Evolutionary conservation across 345 rosid genomes (phyloP), one percentile per base, ranked within the genome.

Genomic region (Clarkia xantiana): DNA sequence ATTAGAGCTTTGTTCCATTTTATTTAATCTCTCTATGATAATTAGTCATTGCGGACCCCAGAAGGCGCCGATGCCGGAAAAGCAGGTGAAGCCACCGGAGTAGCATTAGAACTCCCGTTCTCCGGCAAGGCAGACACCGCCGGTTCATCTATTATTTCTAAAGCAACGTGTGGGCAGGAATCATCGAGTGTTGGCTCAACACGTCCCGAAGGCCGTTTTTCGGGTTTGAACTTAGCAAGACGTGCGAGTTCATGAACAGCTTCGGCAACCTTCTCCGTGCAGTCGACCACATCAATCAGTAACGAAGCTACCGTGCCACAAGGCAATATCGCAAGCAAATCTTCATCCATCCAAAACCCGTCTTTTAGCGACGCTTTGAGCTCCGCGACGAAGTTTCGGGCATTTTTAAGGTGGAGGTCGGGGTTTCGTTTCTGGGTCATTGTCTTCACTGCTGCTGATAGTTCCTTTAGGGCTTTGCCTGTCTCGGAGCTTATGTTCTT

Each of bases 401-500:
- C 67, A 14, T 54, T 62, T 1, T 43, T 56, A 18, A 60, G 45
- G 49, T 61, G 72, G 19, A 10, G 1, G 15, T 45, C 4, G 0
- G 14, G 19, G 2, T 47, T 29, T 7, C 68, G 42, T 40, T 69
- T 42, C 9, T 0, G 40, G 1, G 10, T 45, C 72, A 76, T 73
- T 20, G 18, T 63, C 25, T 34, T 59, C 8, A 67, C 29, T 6
- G 65, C 38, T 5, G 47, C 49, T 6, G 68, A 57, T 13, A 75
- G 12, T 51, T 73, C 77, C 59, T 57, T 75, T 10, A 79, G 50
- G 34, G 69, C 60, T 45, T 52, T 67, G 16, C 79, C 63, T 17
- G 54, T 63, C 53, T 57, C 75, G 7, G 1, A 2, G 62, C 70
- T 53, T 18, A 64, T 56, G 20, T 18, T 52, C 20, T 18, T 58